Base-by-base conservation (phyloP, 768 basidiomycete genomes). In the Mrakia blollopis region DNA sequence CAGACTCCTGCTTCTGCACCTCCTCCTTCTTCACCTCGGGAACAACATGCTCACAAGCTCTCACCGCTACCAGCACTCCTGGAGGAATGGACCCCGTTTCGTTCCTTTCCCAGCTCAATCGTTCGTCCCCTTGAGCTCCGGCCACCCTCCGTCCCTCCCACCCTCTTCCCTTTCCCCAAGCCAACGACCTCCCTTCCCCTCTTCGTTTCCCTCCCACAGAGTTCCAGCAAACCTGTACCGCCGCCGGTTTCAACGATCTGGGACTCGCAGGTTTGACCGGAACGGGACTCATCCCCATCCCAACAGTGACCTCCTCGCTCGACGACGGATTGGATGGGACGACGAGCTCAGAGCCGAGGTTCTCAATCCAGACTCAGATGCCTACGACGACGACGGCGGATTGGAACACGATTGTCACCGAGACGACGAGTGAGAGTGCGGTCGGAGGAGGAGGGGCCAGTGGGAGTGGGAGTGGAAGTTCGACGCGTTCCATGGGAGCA, bases 1-100 rank as follows among this genome's bases (percentile, higher is more conserved):
- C 62, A 63, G 62, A 63, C 32, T 28, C 62, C 30, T 63, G 62
- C 30, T 18, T 28, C 62, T 63, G 62, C 62, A 13, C 62, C 62
- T 32, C 35, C 14, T 14, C 30, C 62, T 63, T 63, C 62, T 63
- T 63, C 62, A 6, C 8, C 18, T 21, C 23, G 32, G 62, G 5
- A 7, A 13, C 23, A 3, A 11, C 18, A 3, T 63, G 62, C 32
- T 4, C 6, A 4, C 2, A 13, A 4, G 18, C 30, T 25, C 18
- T 63, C 62, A 7, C 8, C 21, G 3, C n/a, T 28, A n/a, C 13
- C n/a, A 3, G 16, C 16, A 13, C 23, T 62, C 61, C n/a, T 28
- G n/a, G 28, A 6, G 57, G 39, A 11, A 47, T 47, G 8, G 44
- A 47, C 14, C 44, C 44, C 2, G 44, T 16, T 7, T 9, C 16